These are phyloP conservation scores for Golovinomyces cichoracearum DNA, from an alignment of 2,329 filamentous ascomycete species.

Conservation along the genomic window DNA sequence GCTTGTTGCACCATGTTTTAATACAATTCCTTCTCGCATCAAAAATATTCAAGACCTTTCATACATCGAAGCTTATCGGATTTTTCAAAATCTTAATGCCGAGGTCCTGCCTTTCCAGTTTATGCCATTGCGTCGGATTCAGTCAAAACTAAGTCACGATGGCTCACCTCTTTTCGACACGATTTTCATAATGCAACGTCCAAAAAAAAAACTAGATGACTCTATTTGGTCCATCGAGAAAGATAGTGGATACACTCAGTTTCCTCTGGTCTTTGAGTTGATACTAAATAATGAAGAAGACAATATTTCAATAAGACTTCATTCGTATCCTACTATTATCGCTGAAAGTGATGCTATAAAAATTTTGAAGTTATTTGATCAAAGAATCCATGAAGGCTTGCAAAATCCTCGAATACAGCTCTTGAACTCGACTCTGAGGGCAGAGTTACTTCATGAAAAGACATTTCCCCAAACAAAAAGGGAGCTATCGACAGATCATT, in stretches of 20 bases:
- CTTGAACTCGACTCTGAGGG: constrained; percentile 6
- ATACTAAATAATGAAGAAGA: constrained; percentile 28
- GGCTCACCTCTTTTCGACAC: constrained; percentile 47
- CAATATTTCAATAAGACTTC: constrained; percentile 30
- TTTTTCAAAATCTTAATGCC: constrained; percentile 23
- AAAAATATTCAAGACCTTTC: constrained; percentile 27
- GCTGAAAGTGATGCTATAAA: constrained; percentile 5
- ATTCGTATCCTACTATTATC: constrained; percentile 27
- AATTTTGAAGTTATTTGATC: constrained; percentile 9
- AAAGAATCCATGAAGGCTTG: constrained; percentile 8
- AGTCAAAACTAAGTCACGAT: constrained; percentile 22
- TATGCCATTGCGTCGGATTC: constrained; percentile 46
- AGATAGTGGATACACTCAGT: constrained; percentile 41
- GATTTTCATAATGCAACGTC: constrained; percentile 51
- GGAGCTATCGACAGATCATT: neutral
- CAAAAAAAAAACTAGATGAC: constrained; percentile 27
- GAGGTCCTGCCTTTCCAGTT: constrained; percentile 44
- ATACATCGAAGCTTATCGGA: constrained; percentile 14
- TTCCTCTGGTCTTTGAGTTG: constrained; percentile 54
- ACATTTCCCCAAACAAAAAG: neutral
- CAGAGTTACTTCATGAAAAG: constrained; percentile 3
- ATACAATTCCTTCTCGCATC: constrained; percentile 52
- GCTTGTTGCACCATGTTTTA: constrained; percentile 77
- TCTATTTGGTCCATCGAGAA: constrained; percentile 29
- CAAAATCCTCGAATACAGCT: constrained; percentile 12